Evolutionary conservation across 2,329 filamentous ascomycete genomes (phyloP), one percentile per base, ranked within the genome.

Genomic region (Chaetoscypha palmicola): DNA sequence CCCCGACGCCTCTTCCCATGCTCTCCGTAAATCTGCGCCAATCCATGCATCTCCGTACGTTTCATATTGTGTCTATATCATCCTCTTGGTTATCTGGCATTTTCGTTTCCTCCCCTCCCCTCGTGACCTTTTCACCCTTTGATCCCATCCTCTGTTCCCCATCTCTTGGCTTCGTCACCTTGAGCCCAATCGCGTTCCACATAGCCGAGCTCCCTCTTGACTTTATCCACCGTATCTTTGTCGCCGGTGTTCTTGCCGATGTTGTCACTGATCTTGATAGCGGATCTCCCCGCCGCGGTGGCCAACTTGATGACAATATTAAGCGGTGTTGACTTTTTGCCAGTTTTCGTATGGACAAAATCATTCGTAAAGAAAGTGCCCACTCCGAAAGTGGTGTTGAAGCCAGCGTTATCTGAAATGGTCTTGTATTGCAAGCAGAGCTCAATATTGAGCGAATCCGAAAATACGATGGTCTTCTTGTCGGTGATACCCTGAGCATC

Each of bases 221-320:
- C 89, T 53, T 81, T 78, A 45, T 81, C 72, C 0, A 98, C 86
- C 1, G 83, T 86, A 16, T 73, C 73, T 57, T 80, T 78, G 60
- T 96, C 84, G 5, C 92, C 92, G 0, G 89, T 97, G 60, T 98
- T 98, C 73, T 98, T 98, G 7, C 59, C 79, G 52, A 83, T 74
- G 60, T 97, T 96, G 64, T 91, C 74, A 56, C 81, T 96, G 54
- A 98, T 86, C 71, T 98, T 98, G 60, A 98, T 80, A 2, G 92
- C 90, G 0, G 83, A 78, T 36, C 81, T 77, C 4, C 90, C 90
- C 11, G 72, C 78, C 0, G 89, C 92, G 8, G 86, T 89, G 50
- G 86, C 87, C 48, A 98, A 75, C 68, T 98, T 98, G 68, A 98
- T 96, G 55, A 98, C 92, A 58, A 98, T 98, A 59, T 98, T 98